Base-by-base conservation (phyloP, 108 stramenopile genomes). In the Epipyxis sp. region DNA sequence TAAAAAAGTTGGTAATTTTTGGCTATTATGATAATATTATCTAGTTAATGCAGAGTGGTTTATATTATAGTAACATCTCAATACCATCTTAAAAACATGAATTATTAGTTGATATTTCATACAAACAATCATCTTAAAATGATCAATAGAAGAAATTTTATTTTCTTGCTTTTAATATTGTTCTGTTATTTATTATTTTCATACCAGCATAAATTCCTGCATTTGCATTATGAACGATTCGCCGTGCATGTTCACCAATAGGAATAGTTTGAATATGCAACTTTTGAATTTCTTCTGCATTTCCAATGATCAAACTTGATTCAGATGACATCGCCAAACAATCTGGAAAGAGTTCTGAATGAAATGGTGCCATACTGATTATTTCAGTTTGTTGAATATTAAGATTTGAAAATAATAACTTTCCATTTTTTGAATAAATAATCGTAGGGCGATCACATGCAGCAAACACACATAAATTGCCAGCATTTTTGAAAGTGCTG, bases 211-310 rank as follows among this genome's bases (percentile, higher is more conserved):
- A 91, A 41, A 92, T 76, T 2, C 89, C 83, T 0, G 89, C 90
- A 69, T 86, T 91, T 1, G 84, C 78, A 59, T 91, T 88, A 72
- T 96, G 91, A 13, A 88, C 90, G 54, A 98, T 92, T 77, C 92
- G 86, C 2, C 92, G 88, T 1, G 97, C 95, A 6, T 89, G 87
- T 92, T 95, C 95, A 1, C 93, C 94, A 0, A 98, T 79, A 67
- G 89, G 92, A 61, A 90, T 88, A 42, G 95, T 92, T 32, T 92
- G 91, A 45, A 98, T 92, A 85, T 99, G 96, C 74, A 99, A 91
- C 84, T 95, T 97, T 86, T 99, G 94, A 76, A 99, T 94, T 78
- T 94, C 92, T 81, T 99, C 96, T 62, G 97, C 95, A 40, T 93
- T 92, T 2, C 98, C 98, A 58, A 99, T 86, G 46, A 92, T 87